Conservation (phyloP, 2,329 filamentous ascomycete genomes). For the Venturia asperata region DNA sequence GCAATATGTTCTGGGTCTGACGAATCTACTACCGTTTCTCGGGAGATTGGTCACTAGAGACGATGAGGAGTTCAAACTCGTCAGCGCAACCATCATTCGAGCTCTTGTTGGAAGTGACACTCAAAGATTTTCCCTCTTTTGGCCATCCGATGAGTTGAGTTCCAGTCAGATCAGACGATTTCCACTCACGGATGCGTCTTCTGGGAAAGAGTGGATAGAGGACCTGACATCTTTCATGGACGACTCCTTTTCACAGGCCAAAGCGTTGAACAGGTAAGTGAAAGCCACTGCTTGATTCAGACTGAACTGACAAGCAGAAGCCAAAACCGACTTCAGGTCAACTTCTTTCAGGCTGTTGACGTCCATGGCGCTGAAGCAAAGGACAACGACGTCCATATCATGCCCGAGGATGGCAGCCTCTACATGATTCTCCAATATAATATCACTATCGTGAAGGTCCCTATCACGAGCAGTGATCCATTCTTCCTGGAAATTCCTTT, state of each 20-base stretch:
- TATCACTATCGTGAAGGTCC: neutral
- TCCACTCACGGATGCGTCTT: slow-evolving; percentile 2
- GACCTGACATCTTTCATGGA: slow-evolving; percentile 9
- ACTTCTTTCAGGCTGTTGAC: neutral
- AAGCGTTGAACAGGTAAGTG: slow-evolving; percentile 4
- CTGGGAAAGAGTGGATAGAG: slow-evolving; percentile 13
- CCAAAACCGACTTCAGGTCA: neutral
- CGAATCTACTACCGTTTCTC: neutral
- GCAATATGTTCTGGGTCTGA: slow-evolving; percentile 9
- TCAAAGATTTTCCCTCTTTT: slow-evolving; percentile 12
- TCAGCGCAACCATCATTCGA: slow-evolving; percentile 10
- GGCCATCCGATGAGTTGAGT: slow-evolving; percentile 8
- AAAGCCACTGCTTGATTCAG: neutral
- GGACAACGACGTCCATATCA: neutral
- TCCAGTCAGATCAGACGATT: slow-evolving; percentile 5
- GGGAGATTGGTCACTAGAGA: slow-evolving; percentile 3
- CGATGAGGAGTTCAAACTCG: slow-evolving; percentile 12
- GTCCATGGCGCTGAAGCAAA: neutral
- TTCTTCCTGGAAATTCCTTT: slow-evolving; percentile 10
- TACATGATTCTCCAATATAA: slow-evolving; percentile 7
- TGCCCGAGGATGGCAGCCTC: neutral
- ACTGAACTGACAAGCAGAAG: neutral
- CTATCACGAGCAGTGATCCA: neutral
- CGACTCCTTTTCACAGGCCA: slow-evolving; percentile 7
- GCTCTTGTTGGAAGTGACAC: slow-evolving; percentile 11